Base-by-base conservation (phyloP, 495 filamentous ascomycete genomes). In the Neurospora hispaniola region DNA sequence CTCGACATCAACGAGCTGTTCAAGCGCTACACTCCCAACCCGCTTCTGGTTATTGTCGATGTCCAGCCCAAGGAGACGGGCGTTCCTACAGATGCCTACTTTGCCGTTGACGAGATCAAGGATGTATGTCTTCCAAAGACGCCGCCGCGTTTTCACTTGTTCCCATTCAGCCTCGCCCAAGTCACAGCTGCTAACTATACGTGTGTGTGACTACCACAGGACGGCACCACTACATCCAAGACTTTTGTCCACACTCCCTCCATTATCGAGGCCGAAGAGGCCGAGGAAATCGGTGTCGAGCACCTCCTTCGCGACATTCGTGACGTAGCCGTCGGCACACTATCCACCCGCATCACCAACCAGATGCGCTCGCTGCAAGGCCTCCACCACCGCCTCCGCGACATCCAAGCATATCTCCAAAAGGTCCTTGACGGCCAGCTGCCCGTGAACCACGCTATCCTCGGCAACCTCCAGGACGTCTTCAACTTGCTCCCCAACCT, bases 241-340 rank as follows among this genome's bases (percentile, higher is more conserved):
- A 99, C 96, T 70, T 99, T 99, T 78, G 96, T 99, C 73, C 96
- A 99, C 82, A 98, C 95, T n/a, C 96, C 96, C 3, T 97, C 94
- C 68, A 96, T 94, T 83, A 99, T 99, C 84, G 96, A 98, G 84
- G 96, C 96, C 70, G 96, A 98, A 81, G 96, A 99, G 81, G 96
- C 96, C 40, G 96, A 99, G 83, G 96, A 99, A 82, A 99, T 99
- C 74, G 96, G 96, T 74, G 96, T 99, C 73, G 96, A 99, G 85
- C 96, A 99, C 81, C 89, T 99, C 46, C 90, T 99, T 74, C 92
- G 96, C 79, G 96, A 99, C 84, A 98, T 99, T 84, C 90, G 96
- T 71, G 96, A 99, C 81, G 96, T 99, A 69, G 96, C 96, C 59
- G 95, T 98, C 78, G 96, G 96, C 81, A 98, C 95, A n/a, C 91